These are phyloP conservation scores for Salisapilia sapeloensis DNA, from an alignment of 352 stramenopile species.

Conservation along the genomic window DNA sequence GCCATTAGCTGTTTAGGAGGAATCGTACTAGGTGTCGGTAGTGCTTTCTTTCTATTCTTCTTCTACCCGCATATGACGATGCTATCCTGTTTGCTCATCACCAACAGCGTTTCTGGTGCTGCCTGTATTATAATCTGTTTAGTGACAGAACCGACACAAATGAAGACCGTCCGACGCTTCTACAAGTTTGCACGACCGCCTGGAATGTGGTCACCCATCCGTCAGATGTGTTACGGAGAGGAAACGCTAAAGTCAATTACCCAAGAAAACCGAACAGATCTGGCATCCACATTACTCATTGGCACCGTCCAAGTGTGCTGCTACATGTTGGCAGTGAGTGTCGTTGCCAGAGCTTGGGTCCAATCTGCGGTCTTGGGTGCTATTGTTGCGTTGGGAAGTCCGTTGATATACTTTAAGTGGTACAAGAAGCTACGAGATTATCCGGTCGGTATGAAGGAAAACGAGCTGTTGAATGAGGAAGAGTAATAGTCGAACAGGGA, in stretches of 20 bases:
- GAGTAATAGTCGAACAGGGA: too few species aligned
- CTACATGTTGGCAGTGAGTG: conserved; percentile 48
- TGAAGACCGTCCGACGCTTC: conserved; percentile 39
- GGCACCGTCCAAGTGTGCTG: conserved; percentile 32
- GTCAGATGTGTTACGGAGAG: conserved; percentile 42
- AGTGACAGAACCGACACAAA: conserved; percentile 15
- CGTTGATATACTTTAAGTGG: conserved; percentile 64
- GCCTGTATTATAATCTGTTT: conserved; percentile 22
- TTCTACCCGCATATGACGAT: conserved; percentile 33
- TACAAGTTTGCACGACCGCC: conserved; percentile 51
- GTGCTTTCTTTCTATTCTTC: conserved; percentile 11
- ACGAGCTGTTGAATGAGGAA: too few species aligned
- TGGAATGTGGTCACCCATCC: conserved; percentile 28
- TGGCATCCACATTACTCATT: conserved; percentile 47
- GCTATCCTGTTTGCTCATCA: conserved; percentile 33
- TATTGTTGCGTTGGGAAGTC: conserved; percentile 17
- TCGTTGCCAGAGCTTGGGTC: conserved; percentile 39
- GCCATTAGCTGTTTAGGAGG: conserved; percentile 35
- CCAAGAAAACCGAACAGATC: conserved; percentile 35
- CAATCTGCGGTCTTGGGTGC: conserved; percentile 25
- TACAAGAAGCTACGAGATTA: conserved; percentile 45
- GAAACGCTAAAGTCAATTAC: conserved; percentile 30
- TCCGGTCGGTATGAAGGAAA: conserved; percentile 30
- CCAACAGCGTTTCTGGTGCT: conserved; percentile 28
- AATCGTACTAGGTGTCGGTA: conserved; percentile 28